phyloP scores from a whole-genome alignment of 2,329 filamentous ascomycete species.

The Zasmidium cellare region DNA sequence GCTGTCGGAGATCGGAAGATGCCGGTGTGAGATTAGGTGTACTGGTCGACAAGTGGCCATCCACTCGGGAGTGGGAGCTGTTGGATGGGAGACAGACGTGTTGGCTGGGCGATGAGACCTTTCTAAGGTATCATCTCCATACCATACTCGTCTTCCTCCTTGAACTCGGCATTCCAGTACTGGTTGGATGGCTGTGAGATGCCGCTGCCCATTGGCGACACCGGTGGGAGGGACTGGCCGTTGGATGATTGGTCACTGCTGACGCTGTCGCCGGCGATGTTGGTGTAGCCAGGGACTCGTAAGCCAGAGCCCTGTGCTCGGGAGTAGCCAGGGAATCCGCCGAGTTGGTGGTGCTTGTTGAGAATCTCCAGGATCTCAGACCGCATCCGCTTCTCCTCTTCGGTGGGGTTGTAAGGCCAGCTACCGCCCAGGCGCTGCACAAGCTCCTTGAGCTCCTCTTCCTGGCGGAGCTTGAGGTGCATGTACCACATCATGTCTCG shows the following conservation, averaged over 20 bases:
- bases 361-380: slow-evolving; percentile 87
- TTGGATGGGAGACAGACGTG: slow-evolving; percentile 8
- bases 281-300: slow-evolving; percentile 89
- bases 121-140: slow-evolving; percentile 62
- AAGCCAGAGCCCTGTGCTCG: slow-evolving; percentile 80
- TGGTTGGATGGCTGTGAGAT: slow-evolving; percentile 51
- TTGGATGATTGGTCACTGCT: slow-evolving; percentile 52
- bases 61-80: slow-evolving; percentile 1
- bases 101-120: slow-evolving; percentile 14
- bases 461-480: slow-evolving; percentile 82
- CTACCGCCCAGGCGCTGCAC: slow-evolving; percentile 71
- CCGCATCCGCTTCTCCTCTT: slow-evolving; percentile 95
- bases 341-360: slow-evolving; percentile 71
- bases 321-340: slow-evolving; percentile 71
- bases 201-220: slow-evolving; percentile 52
- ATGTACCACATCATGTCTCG: slow-evolving; percentile 97
- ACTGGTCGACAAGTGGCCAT: not conserved
- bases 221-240: slow-evolving; percentile 33
- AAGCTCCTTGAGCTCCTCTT: slow-evolving; percentile 78
- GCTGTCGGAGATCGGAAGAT: slow-evolving; percentile 7
- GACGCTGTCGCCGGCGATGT: slow-evolving; percentile 79
- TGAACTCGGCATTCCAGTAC: slow-evolving; percentile 62
- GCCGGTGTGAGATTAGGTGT: slow-evolving; percentile 2
- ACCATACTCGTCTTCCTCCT: slow-evolving; percentile 90
- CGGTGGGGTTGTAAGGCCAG: slow-evolving; percentile 79